These are phyloP conservation scores for Mrakia gelida DNA, from an alignment of 768 basidiomycete genomes.

Conservation along the genomic window DNA sequence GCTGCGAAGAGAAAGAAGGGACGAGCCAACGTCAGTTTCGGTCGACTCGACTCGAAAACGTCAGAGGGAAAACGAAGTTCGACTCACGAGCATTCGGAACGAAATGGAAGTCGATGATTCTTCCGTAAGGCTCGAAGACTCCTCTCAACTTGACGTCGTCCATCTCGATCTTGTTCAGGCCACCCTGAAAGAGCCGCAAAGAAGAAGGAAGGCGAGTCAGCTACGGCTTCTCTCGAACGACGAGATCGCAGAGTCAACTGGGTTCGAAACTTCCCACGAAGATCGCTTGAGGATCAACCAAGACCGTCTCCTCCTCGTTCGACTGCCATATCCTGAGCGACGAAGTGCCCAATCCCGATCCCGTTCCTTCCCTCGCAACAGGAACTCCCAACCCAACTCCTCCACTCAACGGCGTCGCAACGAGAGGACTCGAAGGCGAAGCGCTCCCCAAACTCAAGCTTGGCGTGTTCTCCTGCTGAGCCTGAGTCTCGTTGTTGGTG, in stretches of 20 bases:
- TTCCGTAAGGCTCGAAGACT: not conserved
- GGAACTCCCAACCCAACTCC: not conserved
- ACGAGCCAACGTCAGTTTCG: too few species aligned
- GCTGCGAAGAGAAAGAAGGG: not conserved
- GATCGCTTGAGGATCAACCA: not conserved
- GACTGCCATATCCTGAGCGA: too few species aligned
- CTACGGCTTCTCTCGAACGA: not conserved
- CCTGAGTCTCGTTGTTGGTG: not conserved
- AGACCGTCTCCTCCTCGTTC: not conserved
- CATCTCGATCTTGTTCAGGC: conserved; percentile 12
- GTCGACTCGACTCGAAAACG: too few species aligned
- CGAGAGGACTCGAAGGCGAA: not conserved
- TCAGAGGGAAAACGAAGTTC: too few species aligned
- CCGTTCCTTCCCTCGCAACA: not conserved
- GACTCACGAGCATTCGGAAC: not conserved
- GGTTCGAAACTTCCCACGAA: not conserved
- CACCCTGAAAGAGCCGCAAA: not conserved
- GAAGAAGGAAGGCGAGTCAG: not conserved
- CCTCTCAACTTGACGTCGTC: conserved; percentile 1
- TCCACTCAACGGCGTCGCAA: not conserved
- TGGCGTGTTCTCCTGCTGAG: not conserved
- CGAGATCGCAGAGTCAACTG: not conserved
- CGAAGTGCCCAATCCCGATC: too few species aligned
- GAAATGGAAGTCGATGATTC: not conserved
- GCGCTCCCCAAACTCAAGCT: not conserved